A percentile compares a stretch with the other conserved stretches of the same genome.
phyloP scores from a whole-genome alignment of 371 early-diverging fungal species.

The Actinomortierella wolfii region DNA sequence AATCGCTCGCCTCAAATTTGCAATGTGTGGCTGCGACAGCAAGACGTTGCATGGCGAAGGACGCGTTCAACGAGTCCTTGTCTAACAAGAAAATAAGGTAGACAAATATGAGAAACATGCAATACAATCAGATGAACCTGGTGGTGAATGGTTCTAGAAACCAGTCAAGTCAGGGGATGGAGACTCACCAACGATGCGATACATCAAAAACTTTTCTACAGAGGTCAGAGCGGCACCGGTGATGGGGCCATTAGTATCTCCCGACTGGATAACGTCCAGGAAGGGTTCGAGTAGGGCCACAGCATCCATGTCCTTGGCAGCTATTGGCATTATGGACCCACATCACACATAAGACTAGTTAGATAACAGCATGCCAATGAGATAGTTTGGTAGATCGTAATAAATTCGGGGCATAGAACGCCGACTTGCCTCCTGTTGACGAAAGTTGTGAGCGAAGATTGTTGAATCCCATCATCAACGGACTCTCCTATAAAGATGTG shows the following conservation, averaged over 20 bases:
- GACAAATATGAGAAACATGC: neutral
- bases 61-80: slow-evolving; percentile 68
- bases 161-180: slow-evolving; percentile 6
- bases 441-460: slow-evolving; percentile 69
- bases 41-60: slow-evolving; percentile 72
- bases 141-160: too few relatives aligned
- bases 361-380: neutral
- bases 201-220: slow-evolving; percentile 87
- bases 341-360: too few relatives aligned
- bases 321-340: slow-evolving; percentile 6
- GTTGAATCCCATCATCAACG: slow-evolving; percentile 74
- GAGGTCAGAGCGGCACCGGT: slow-evolving; percentile 88
- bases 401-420: neutral
- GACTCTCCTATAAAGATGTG: slow-evolving; percentile 57
- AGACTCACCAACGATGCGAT: slow-evolving; percentile 80
- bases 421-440: slow-evolving; percentile 57
- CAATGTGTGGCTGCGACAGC: slow-evolving; percentile 89
- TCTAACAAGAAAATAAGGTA: slow-evolving; percentile 44
- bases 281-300: slow-evolving; percentile 85
- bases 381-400: slow-evolving; percentile 1
- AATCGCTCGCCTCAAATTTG: slow-evolving; percentile 94
- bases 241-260: slow-evolving; percentile 94
- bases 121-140: neutral
- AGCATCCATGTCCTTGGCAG: slow-evolving; percentile 68
- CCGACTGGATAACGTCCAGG: slow-evolving; percentile 87